Evolutionary conservation across 75 land plant genomes (phyloP).

Genomic region (Selaginella tamariscina): DNA sequence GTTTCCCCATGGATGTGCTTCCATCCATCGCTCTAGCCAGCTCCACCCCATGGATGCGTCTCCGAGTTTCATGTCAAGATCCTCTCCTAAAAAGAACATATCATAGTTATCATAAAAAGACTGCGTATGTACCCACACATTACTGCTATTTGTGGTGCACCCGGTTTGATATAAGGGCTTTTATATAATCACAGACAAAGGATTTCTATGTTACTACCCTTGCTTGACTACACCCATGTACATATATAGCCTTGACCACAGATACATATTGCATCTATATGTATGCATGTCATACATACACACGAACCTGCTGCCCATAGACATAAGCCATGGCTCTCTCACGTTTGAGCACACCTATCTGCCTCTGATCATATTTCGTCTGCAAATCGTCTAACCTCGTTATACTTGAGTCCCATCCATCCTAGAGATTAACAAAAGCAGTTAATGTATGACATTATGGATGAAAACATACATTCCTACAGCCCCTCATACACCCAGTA

Average conservation of each 20-base stretch:
- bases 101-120: neutral
- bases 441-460: neutral
- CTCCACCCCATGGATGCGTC: conserved; percentile 34
- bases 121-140: neutral
- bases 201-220: too few relatives aligned
- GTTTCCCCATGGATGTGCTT: conserved; percentile 18
- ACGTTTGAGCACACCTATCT: neutral
- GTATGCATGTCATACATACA: too few relatives aligned
- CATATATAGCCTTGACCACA: too few relatives aligned
- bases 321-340: neutral
- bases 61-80: conserved; percentile 35
- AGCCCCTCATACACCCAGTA: too few relatives aligned
- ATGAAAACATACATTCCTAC: neutral
- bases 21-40: conserved; percentile 44
- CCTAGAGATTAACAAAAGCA: neutral
- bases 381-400: neutral
- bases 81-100: neutral
- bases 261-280: too few relatives aligned
- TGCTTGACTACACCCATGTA: too few relatives aligned
- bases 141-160: too few relatives aligned
- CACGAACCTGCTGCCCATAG: neutral
- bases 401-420: neutral
- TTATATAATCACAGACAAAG: too few relatives aligned
- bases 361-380: neutral
- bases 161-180: too few relatives aligned